A percentile compares a stretch with the other conserved stretches of the same genome.
Conservation (phyloP, 1,139 yeast species). For the Pichia sp. region DNA sequence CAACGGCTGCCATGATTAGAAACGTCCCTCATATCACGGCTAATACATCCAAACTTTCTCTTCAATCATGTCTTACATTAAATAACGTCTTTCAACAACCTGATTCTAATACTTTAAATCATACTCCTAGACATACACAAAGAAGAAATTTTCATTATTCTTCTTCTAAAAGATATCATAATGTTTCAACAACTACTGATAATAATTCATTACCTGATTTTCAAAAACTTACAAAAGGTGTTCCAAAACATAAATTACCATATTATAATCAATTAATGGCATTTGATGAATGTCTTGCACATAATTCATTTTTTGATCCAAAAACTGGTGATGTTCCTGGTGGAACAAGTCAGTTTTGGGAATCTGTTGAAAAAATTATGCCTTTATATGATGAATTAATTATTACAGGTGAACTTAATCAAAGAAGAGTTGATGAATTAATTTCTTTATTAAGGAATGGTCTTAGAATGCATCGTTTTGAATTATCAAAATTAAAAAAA, state of each 20-base stretch:
- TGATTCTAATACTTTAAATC: neutral
- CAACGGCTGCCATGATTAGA: slow-evolving; percentile 18
- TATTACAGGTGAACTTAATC: slow-evolving; percentile 39
- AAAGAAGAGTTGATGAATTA: slow-evolving; percentile 37
- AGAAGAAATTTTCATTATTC: slow-evolving; percentile 9
- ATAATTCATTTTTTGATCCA: slow-evolving; percentile 32
- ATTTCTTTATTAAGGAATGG: slow-evolving; percentile 45
- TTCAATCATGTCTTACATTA: slow-evolving; percentile 22
- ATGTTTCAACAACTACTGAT: neutral
- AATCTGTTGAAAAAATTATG: slow-evolving; percentile 41
- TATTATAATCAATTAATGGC: slow-evolving; percentile 32
- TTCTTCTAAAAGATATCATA: neutral
- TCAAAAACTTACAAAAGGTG: slow-evolving; percentile 15
- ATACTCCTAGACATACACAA: too few relatives aligned
- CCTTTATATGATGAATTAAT: slow-evolving; percentile 40
- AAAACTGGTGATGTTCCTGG: slow-evolving; percentile 27
- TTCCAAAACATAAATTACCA: slow-evolving; percentile 24
- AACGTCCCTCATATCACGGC: slow-evolving; percentile 20
- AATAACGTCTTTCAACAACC: slow-evolving; percentile 21
- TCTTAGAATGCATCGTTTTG: slow-evolving; percentile 43
- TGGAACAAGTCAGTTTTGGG: slow-evolving; percentile 36
- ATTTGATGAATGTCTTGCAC: slow-evolving; percentile 43
- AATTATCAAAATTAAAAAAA: slow-evolving; percentile 41
- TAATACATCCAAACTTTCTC: slow-evolving; percentile 15
- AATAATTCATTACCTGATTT: neutral